Evolutionary conservation across 768 basidiomycete genomes (phyloP), one percentile per base, ranked within the genome.

Genomic region (Boletus reticulatus): DNA sequence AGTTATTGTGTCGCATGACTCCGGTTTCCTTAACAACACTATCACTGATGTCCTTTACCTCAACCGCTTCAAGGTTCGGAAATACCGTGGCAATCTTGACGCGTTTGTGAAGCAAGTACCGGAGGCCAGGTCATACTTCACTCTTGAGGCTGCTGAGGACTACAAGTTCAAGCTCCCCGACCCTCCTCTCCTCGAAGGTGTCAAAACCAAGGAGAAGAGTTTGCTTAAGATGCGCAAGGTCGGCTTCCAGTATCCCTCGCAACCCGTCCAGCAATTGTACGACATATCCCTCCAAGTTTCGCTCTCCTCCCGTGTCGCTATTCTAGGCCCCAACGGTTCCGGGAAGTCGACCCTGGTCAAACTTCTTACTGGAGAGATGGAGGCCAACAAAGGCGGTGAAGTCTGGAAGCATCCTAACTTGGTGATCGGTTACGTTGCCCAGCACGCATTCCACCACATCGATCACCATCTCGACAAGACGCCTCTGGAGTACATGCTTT

Each of bases 391-490:
- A 78, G 92, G 92, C 60, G 95, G 95, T 81, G 92, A 94, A 76
- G 87, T 89, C 76, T 98, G 95, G 95, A 98, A 95, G 80, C 95
- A 98, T 79, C 95, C 95, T 59, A 98, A 98, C 84, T 82, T 98
- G 84, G 95, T 98, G 78, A 96, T 98, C 60, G 95, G 95, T 69
- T 98, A 98, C 78, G 95, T 98, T 63, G 95, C 95, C 41, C 95
- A 98, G 76, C 95, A 98, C 76, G 95, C 95, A 58, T 98, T 98
- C 94, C 95, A 98, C 81, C 95, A 98, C 75, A 98, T 98, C 70
- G 95, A 98, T 73, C 78, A 93, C 74, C 95, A 98, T 72, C 91
- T 98, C 71, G 95, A 98, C 83, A 96, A 94, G 84, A 98, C 95
- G 14, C 92, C 95, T 48, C 87, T 98, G 66, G 95, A 98, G 79